These are phyloP conservation scores for Xerophyta viscosa DNA, from an alignment of 106 monocot species.

Conservation along the genomic window DNA sequence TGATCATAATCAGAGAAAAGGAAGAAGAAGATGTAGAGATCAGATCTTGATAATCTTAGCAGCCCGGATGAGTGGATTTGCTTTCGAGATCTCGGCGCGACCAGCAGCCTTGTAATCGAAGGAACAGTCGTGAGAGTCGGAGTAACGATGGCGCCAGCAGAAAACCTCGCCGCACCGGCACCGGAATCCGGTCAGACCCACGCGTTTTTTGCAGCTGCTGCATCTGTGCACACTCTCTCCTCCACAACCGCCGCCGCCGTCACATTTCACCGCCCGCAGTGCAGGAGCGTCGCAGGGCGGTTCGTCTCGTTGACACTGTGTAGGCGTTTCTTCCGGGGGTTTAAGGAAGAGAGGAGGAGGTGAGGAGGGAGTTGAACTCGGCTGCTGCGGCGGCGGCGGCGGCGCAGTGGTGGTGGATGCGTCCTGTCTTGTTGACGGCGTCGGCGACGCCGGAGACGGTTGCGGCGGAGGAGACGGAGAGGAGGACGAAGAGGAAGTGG, in stretches of 20 bases:
- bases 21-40: no score
- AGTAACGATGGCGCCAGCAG: background rate
- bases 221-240: background rate
- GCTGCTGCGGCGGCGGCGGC: no score
- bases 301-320: background rate
- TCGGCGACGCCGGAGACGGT: no score
- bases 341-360: background rate
- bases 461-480: background rate
- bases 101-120: conserved; percentile 3
- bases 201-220: background rate
- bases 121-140: background rate
- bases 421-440: no score
- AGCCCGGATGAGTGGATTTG: conserved; percentile 1
- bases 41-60: conserved; percentile 3
- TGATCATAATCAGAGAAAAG: background rate
- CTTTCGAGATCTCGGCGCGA: background rate
- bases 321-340: background rate
- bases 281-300: background rate
- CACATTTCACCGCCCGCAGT: background rate
- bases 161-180: conserved; percentile 3
- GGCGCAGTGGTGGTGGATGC: no score
- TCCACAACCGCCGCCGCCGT: background rate
- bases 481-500: background rate
- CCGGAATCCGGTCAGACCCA: conserved; percentile 3
- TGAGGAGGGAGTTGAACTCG: no score